Base-by-base conservation (phyloP, 108 stramenopile species). In the Nitzschia inconspicua region DNA sequence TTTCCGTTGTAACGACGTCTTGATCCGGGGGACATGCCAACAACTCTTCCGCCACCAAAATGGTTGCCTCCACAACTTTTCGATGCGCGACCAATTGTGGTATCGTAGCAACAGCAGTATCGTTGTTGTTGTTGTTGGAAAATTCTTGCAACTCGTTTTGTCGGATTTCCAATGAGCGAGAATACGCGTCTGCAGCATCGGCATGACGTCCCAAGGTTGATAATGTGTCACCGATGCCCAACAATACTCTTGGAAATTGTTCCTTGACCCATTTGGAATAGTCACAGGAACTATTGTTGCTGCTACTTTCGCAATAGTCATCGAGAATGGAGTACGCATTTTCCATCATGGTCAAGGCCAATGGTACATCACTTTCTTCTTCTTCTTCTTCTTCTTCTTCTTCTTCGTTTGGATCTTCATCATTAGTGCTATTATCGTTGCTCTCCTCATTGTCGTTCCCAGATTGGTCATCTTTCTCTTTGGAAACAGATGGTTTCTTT, bases 291-390 rank as follows among this genome's bases (percentile, higher is more conserved):
- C 9, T 24, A 41, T 50, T 36, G 1, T 18, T 29, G 31, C 18
- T 46, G 47, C 28, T 49, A 26, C 31, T 13, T 50, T 14, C 13
- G 39, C 22, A 40, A 48, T 79, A 73, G 8, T 70, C 56, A 14
- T 86, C 76, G 2, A 82, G 44, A 41, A 89, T 87, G 30, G 70
- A 57, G 43, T 60, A 86, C 11, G 83, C 73, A 29, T 75, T 82
- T 57, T 84, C 87, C 84, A 93, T 86, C 79, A 87, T 83, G 70
- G 87, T 86, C 41, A 89, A 49, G 7, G 91, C 85, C 25, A 89
- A 49, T 16, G 57, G 32, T 22, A 80, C 32, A 47, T 86, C 84
- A 25, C 65, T 68, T 13, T 62, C 48, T n/a, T 66, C 73, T 18
- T 65, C 43, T 9, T 75, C 55, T 39, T 62, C 11, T 57, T 74